Conservation (phyloP, 768 basidiomycete species). For the Tylopilus subfusipes region DNA sequence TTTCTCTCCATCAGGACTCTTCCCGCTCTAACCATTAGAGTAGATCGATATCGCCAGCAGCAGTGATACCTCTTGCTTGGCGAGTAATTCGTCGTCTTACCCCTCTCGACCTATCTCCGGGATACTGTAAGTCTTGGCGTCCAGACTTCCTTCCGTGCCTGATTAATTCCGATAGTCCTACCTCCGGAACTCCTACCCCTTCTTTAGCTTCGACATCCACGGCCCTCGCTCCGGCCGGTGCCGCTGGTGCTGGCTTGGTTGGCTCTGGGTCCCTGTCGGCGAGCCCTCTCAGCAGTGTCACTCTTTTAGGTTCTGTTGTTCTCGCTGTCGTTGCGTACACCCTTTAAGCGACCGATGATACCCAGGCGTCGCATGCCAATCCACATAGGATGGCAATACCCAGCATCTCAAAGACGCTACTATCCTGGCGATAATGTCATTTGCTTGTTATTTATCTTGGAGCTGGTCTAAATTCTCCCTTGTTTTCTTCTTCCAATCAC, state of each 20-base stretch:
- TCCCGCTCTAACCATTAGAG: background rate
- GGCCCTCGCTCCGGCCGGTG: constrained; percentile 26
- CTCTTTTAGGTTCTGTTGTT: constrained; percentile 22
- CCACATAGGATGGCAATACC: constrained; percentile 37
- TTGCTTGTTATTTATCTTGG: background rate
- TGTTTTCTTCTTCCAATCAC: background rate
- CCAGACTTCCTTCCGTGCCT: background rate
- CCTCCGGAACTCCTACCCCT: background rate
- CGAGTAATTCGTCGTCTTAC: constrained; percentile 10
- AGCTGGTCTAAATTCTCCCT: constrained; percentile 12
- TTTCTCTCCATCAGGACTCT: constrained; percentile 5
- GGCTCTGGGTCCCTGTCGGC: constrained; percentile 26
- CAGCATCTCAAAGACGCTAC: constrained; percentile 18
- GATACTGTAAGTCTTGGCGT: background rate
- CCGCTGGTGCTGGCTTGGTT: constrained; percentile 32
- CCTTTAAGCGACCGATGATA: constrained; percentile 17
- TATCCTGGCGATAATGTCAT: constrained; percentile 25
- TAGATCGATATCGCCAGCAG: constrained; percentile 38
- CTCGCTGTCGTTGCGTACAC: constrained; percentile 22
- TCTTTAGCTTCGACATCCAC: constrained; percentile 14
- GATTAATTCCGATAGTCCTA: constrained; percentile 7
- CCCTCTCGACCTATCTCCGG: constrained; percentile 3
- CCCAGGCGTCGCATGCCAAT: constrained; percentile 33
- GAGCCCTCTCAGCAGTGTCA: constrained; percentile 19
- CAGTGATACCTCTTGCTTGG: constrained; percentile 38